These are phyloP conservation scores for Sonneratia caseolaris DNA, from an alignment of 345 rosid genomes.

Conservation along the genomic window DNA sequence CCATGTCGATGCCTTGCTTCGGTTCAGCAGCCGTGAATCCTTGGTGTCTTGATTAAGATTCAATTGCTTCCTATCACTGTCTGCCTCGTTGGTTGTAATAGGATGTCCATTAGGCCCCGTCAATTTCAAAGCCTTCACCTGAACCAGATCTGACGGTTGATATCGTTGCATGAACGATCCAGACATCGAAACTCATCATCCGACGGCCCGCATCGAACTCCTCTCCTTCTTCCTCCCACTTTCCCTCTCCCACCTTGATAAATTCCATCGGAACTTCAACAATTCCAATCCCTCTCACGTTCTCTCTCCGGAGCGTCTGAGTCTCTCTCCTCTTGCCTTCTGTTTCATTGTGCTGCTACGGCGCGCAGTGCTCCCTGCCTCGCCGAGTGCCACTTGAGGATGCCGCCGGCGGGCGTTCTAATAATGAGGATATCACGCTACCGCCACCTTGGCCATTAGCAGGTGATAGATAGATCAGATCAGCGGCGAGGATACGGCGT, in stretches of 20 bases:
- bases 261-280: not conserved
- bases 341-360: constrained; percentile 27
- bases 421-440: constrained; percentile 48
- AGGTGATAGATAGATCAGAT: not conserved
- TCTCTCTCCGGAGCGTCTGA: not conserved
- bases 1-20: constrained; percentile 27
- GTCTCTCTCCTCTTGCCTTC: not conserved
- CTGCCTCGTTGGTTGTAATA: no score
- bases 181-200: constrained; percentile 32
- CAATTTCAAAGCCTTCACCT: not conserved
- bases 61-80: not conserved
- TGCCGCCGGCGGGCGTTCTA: constrained; percentile 33
- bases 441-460: constrained; percentile 20
- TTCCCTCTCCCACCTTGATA: constrained; percentile 2
- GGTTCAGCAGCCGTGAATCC: not conserved
- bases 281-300: not conserved
- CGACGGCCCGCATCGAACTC: constrained; percentile 38
- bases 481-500: not conserved
- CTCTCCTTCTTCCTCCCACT: constrained; percentile 13
- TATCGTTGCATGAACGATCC: constrained; percentile 23
- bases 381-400: constrained; percentile 19
- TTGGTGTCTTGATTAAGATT: not conserved
- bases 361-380: constrained; percentile 17
- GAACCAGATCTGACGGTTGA: constrained; percentile 7
- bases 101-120: not conserved